These are phyloP conservation scores for Diaporthe longicolla DNA, from an alignment of 2,329 filamentous ascomycete genomes.

Conservation along the genomic window DNA sequence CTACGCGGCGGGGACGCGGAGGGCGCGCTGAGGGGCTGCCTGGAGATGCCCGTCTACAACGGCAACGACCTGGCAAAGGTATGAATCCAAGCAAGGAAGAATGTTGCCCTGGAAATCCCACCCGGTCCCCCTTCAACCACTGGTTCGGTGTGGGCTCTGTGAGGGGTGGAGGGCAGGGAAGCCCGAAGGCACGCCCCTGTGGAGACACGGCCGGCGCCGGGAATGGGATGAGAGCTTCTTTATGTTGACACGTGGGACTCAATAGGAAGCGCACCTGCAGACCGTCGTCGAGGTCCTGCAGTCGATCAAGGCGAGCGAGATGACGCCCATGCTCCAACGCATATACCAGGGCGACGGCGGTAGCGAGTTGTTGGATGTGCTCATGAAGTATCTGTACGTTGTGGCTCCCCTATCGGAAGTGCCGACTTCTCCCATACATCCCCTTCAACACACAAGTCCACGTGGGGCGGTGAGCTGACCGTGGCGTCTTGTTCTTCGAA, in stretches of 20 bases:
- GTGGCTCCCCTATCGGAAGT: background rate
- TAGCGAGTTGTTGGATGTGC: conserved; percentile 86
- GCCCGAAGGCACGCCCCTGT: background rate
- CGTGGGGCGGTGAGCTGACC: conserved; percentile 34
- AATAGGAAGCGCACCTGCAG: conserved; percentile 85
- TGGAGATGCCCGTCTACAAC: conserved; percentile 87
- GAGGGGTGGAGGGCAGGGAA: background rate
- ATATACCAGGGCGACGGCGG: conserved; percentile 86
- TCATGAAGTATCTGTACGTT: conserved; percentile 97
- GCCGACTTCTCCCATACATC: background rate
- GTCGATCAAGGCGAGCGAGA: conserved; percentile 95
- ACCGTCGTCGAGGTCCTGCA: conserved; percentile 94
- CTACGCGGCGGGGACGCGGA: conserved; percentile 89
- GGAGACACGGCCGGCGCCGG: conserved; percentile 39
- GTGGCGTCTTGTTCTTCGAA: conserved; percentile 17
- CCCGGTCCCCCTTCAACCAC: background rate
- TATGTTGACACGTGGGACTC: conserved; percentile 42
- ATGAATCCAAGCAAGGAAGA: conserved; percentile 42
- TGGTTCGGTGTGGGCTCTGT: conserved; percentile 7
- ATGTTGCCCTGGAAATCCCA: background rate
- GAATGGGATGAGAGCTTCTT: conserved; percentile 32
- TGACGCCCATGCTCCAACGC: conserved; percentile 87
- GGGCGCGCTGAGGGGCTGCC: conserved; percentile 84
- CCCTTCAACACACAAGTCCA: background rate
- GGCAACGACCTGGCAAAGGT: conserved; percentile 72